Base-by-base conservation (phyloP, 441 rosid species). In the Hura crepitans region DNA sequence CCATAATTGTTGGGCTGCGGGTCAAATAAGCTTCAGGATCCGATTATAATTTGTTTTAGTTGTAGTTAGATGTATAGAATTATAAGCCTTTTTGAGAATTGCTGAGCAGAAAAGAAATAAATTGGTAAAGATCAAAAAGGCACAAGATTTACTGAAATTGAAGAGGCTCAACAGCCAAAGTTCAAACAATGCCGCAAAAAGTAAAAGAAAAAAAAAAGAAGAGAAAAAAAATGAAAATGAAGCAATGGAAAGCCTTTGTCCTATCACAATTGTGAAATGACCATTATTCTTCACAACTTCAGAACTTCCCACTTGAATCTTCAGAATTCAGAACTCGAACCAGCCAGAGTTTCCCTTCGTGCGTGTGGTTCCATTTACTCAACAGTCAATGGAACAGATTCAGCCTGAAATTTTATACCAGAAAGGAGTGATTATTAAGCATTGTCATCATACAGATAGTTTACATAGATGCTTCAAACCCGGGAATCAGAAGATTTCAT, bases 341-440 rank as follows among this genome's bases (percentile, higher is more conserved):
- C 69, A 28, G 17, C 66, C 25, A n/a, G n/a, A n/a, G 6, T 5
- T 23, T 45, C 30, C 18, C 30, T 31, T 27, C n/a, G 8, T n/a
- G 33, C 46, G 6, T 37, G 17, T 63, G 51, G 50, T 18, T 66
- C 66, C 60, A 55, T 23, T 80, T 75, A 77, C 71, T 88, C 91
- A 2, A 79, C 69, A 31, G 97, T 87, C 60, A 84, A 75, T 66
- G 98, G 98, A 76, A 93, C 97, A 7, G 97, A 83, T n/a, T 85
- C 87, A 53, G 98, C 98, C 98, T 93, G 83, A 6, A 84, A 78
- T 47, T 20, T 37, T 12, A 39, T 11, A 11, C 30, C 13, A 55
- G 23, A 43, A 39, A 35, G 27, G 9, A 42, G 28, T 3, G 27
- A 50, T 31, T n/a, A n/a, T 37, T 56, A 42, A 56, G 3, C 42